Conservation (phyloP, 2,329 filamentous ascomycete species). For the Malbranchea zuffiana region DNA sequence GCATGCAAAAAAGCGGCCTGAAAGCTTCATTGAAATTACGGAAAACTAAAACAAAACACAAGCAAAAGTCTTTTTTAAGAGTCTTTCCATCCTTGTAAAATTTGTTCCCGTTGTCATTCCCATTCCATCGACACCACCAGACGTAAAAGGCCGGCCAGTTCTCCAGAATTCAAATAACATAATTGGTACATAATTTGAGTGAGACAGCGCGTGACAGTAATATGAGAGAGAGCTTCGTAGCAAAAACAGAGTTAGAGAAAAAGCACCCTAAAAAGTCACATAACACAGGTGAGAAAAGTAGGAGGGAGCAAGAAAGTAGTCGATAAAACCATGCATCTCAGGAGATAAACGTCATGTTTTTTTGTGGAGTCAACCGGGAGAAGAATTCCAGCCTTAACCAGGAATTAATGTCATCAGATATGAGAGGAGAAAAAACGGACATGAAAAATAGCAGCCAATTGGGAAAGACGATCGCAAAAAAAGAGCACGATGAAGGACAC, state of each 20-base stretch:
- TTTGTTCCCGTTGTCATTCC: constrained; percentile 4
- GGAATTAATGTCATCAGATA: too few relatives aligned
- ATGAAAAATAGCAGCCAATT: too few relatives aligned
- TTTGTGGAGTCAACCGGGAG: too few relatives aligned
- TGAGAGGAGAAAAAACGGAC: too few relatives aligned
- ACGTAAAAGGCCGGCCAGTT: constrained; percentile 11
- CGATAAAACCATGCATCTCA: constrained; percentile 7
- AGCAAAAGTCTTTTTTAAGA: constrained; percentile 2
- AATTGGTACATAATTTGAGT: constrained; percentile 15
- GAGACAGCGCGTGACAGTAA: constrained; percentile 17
- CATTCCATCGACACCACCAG: constrained; percentile 10
- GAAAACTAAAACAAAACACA: too few relatives aligned
- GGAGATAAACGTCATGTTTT: constrained; percentile 10
- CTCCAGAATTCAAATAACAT: constrained; percentile 13
- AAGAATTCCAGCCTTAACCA: too few relatives aligned
- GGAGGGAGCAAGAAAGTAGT: constrained; percentile 17
- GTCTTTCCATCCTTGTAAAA: background rate
- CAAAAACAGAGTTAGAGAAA: constrained; percentile 11
- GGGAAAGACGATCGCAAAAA: too few relatives aligned
- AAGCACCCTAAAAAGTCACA: constrained; percentile 1
- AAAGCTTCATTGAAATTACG: too few relatives aligned
- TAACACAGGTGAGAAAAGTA: constrained; percentile 16
- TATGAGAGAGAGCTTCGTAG: constrained; percentile 17
- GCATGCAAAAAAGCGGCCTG: too few relatives aligned
- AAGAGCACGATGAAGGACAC: too few relatives aligned